These are phyloP conservation scores for Leishmania guyanensis DNA, from an alignment of 208 protist species.

Conservation along the genomic window DNA sequence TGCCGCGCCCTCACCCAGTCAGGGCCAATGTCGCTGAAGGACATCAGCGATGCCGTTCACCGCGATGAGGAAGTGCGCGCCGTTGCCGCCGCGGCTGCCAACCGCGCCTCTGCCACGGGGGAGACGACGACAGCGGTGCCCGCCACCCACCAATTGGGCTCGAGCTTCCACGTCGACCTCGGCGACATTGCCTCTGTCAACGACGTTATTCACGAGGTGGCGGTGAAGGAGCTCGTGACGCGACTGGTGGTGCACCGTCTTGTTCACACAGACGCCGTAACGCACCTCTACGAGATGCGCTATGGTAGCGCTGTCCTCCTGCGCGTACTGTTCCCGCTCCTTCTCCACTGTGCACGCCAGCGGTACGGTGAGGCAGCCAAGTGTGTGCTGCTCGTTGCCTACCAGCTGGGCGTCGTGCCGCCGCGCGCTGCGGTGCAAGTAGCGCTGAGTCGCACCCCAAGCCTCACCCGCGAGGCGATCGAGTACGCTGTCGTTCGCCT, in stretches of 20 bases:
- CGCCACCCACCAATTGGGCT: slow-evolving; percentile 23
- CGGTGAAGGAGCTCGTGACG: slow-evolving; percentile 74
- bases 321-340: slow-evolving; percentile 61
- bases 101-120: slow-evolving; percentile 23
- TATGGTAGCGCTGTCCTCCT: slow-evolving; percentile 64
- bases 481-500: slow-evolving; percentile 48
- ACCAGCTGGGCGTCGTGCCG: slow-evolving; percentile 63
- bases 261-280: slow-evolving; percentile 32
- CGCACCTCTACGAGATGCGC: slow-evolving; percentile 52
- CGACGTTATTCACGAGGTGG: slow-evolving; percentile 47
- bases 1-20: slow-evolving; percentile 32
- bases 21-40: slow-evolving; percentile 36
- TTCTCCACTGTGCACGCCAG: slow-evolving; percentile 48
- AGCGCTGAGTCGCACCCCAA: slow-evolving; percentile 41
- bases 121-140: slow-evolving; percentile 24
- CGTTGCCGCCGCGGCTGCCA: slow-evolving; percentile 28
- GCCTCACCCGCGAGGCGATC: slow-evolving; percentile 32
- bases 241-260: slow-evolving; percentile 79
- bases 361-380: slow-evolving; percentile 61
- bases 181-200: slow-evolving; percentile 16
- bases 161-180: slow-evolving; percentile 18
- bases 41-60: slow-evolving; percentile 26
- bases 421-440: slow-evolving; percentile 45
- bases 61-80: slow-evolving; percentile 30
- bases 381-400: slow-evolving; percentile 51